Conservation (phyloP, 2,329 filamentous ascomycete genomes). For the Calonectria hawksworthii region DNA sequence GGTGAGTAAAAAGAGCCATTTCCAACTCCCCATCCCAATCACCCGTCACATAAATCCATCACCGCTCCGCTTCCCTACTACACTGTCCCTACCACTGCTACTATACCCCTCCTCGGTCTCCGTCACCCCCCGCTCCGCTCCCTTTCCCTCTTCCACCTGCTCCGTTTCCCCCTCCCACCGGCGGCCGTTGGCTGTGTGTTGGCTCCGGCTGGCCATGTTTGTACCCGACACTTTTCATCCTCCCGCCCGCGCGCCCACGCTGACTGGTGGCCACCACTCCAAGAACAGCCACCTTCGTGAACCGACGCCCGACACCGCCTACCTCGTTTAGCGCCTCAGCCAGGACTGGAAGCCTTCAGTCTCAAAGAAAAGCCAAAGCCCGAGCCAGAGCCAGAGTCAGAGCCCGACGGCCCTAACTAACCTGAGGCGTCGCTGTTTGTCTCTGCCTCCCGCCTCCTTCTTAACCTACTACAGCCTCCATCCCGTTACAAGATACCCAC, state of each 20-base stretch:
- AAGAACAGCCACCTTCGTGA: slow-evolving; percentile 45
- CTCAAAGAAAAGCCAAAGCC: slow-evolving; percentile 14
- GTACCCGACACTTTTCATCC: slow-evolving; percentile 38
- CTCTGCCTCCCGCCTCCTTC: slow-evolving; percentile 6
- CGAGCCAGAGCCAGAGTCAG: slow-evolving; percentile 9
- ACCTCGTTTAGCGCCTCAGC: slow-evolving; percentile 28
- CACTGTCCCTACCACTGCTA: slow-evolving; percentile 8
- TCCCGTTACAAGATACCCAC: slow-evolving; percentile 4
- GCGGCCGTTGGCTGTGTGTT: slow-evolving; percentile 19
- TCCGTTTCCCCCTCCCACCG: slow-evolving; percentile 10
- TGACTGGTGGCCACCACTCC: slow-evolving; percentile 47
- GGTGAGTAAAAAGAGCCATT: slow-evolving; percentile 37
- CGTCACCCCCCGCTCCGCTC: slow-evolving; percentile 15
- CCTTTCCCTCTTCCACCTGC: not conserved
- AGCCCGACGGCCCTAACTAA: slow-evolving; percentile 14
- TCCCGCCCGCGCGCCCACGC: slow-evolving; percentile 35
- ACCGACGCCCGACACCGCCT: slow-evolving; percentile 42
- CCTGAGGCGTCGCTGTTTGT: slow-evolving; percentile 5
- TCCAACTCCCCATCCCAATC: slow-evolving; percentile 3
- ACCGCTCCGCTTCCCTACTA: slow-evolving; percentile 9
- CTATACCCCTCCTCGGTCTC: slow-evolving; percentile 13
- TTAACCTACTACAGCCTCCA: slow-evolving; percentile 6
- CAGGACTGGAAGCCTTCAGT: slow-evolving; percentile 4
- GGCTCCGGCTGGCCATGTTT: slow-evolving; percentile 34
- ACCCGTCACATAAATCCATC: slow-evolving; percentile 7